A percentile compares a stretch with the other conserved stretches of the same genome.
These are phyloP conservation scores for Isochrysis galbana DNA, from an alignment of 78 protist species.

Conservation along the genomic window DNA sequence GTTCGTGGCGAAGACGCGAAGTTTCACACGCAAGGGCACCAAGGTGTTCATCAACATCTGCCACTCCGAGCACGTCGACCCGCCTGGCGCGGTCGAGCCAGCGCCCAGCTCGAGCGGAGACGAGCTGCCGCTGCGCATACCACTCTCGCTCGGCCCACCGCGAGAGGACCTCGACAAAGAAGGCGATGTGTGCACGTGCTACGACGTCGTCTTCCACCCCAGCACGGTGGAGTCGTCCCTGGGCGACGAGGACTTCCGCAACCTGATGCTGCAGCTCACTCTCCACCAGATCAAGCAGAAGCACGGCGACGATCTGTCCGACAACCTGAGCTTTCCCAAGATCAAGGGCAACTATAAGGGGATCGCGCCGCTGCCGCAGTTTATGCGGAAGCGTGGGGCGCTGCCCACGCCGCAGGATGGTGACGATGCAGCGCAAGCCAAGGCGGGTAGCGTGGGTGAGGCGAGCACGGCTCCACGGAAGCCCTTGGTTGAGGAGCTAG, in stretches of 20 bases:
- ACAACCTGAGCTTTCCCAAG: neutral
- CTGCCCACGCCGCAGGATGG: neutral
- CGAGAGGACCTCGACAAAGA: neutral
- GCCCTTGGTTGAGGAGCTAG: neutral
- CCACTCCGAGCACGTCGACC: neutral
- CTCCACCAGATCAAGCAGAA: neutral
- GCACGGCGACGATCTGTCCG: neutral
- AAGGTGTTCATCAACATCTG: constrained; percentile 28
- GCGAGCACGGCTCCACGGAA: neutral
- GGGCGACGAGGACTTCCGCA: neutral
- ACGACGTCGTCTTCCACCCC: constrained; percentile 17
- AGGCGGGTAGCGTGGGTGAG: neutral
- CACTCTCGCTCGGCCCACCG: constrained; percentile 24
- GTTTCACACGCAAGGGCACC: neutral
- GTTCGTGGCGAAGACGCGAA: constrained; percentile 18
- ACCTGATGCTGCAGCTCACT: neutral
- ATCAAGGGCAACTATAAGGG: neutral
- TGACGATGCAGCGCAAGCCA: neutral
- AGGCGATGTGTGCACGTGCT: neutral
- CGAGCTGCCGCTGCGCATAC: neutral
- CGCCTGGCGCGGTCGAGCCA: neutral
- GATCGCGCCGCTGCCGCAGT: constrained; percentile 20
- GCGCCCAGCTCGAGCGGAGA: neutral
- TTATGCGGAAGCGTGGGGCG: neutral
- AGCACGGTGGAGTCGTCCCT: neutral